Percentiles rank a stretch among this genome's conserved stretches.
Evolutionary conservation across 2,329 filamentous ascomycete genomes (phyloP).

Genomic region (Ophiostoma quercus): DNA sequence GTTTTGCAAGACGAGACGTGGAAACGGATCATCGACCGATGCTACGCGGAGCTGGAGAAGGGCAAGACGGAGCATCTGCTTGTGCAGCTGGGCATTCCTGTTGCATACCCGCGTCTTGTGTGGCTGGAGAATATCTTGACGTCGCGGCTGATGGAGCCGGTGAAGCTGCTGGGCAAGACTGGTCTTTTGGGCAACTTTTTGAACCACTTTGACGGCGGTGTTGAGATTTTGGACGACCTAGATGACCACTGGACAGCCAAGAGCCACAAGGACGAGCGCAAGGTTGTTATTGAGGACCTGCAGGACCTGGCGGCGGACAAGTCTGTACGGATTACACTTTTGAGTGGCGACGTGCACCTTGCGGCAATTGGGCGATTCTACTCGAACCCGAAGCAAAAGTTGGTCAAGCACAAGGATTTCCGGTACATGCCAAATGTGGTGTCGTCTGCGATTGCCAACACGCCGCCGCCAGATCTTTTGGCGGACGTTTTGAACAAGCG

Average conservation of each 20-base stretch:
- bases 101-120: slow-evolving; percentile 73
- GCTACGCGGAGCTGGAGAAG: slow-evolving; percentile 73
- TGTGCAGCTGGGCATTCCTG: slow-evolving; percentile 76
- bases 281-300: slow-evolving; percentile 79
- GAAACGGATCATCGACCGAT: slow-evolving; percentile 78
- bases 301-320: slow-evolving; percentile 92
- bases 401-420: slow-evolving; percentile 86
- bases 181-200: slow-evolving; percentile 75
- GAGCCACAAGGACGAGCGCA: slow-evolving; percentile 86
- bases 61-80: slow-evolving; percentile 86
- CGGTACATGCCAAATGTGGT: slow-evolving; percentile 96
- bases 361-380: slow-evolving; percentile 93
- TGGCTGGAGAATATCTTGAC: slow-evolving; percentile 72
- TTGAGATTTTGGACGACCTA: slow-evolving; percentile 85
- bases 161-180: slow-evolving; percentile 80
- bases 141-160: slow-evolving; percentile 76
- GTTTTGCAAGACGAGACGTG: slow-evolving; percentile 77
- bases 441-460: slow-evolving; percentile 90
- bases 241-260: slow-evolving; percentile 98
- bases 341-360: slow-evolving; percentile 90
- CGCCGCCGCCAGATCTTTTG: slow-evolving; percentile 79
- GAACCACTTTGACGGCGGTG: slow-evolving; percentile 85
- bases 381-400: slow-evolving; percentile 72
- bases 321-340: slow-evolving; percentile 82
- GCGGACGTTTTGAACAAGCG: slow-evolving; percentile 90